These are phyloP conservation scores for Candida xiaguanensis DNA, from an alignment of 805 yeast species.

Conservation along the genomic window DNA sequence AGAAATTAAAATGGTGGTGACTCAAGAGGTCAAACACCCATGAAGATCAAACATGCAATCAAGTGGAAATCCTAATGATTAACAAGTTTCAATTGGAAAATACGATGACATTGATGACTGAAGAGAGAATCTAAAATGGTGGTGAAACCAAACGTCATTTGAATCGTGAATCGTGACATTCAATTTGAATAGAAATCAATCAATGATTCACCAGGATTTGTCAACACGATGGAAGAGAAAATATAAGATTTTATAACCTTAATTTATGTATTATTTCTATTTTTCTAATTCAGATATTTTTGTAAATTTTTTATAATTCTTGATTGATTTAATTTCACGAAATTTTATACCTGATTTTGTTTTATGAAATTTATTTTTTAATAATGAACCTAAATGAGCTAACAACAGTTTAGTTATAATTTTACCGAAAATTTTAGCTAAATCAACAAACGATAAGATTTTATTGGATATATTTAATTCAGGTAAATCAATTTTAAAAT, in stretches of 20 bases:
- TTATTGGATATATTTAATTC: conserved; percentile 26
- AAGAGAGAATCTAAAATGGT: too few relatives aligned
- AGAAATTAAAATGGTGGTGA: too few relatives aligned
- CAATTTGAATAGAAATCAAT: too few relatives aligned
- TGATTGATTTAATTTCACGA: conserved; percentile 3
- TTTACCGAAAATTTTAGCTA: conserved; percentile 31
- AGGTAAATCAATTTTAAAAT: conserved; percentile 32
- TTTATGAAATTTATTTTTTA: conserved; percentile 27
- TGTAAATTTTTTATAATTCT: conserved; percentile 20
- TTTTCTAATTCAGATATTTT: conserved; percentile 8
- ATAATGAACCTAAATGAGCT: conserved; percentile 32
- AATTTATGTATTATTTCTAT: background rate
- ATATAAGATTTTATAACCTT: too few relatives aligned
- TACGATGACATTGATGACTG: too few relatives aligned
- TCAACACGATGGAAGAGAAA: background rate
- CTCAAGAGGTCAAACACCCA: too few relatives aligned
- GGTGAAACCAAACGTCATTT: too few relatives aligned
- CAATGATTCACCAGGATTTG: too few relatives aligned
- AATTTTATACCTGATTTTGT: background rate
- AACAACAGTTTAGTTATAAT: conserved; percentile 28
- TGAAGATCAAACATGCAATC: too few relatives aligned
- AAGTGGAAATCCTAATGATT: too few relatives aligned
- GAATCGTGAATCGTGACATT: too few relatives aligned
- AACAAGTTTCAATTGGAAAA: too few relatives aligned
- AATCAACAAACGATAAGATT: conserved; percentile 32